phyloP scores from a whole-genome alignment of 768 basidiomycete species.

The Austroboletus eburneus region DNA sequence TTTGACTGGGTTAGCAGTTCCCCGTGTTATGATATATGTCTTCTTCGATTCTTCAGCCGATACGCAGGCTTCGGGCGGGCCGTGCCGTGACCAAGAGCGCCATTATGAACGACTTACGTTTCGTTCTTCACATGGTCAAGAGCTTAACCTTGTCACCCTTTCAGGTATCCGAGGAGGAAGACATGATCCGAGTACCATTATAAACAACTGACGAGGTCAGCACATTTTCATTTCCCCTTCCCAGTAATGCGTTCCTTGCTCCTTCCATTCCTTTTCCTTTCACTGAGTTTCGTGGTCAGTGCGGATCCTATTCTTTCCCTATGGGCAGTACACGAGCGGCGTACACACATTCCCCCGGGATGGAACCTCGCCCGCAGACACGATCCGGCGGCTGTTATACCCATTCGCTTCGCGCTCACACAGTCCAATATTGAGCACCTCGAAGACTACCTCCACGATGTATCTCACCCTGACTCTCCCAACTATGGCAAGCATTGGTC shows the following conservation, averaged over 20 bases:
- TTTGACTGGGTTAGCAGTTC: background rate
- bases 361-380: conserved; percentile 33
- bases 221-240: background rate
- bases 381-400: conserved; percentile 31
- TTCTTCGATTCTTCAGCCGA: background rate
- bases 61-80: too few species aligned
- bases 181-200: background rate
- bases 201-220: background rate
- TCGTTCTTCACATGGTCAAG: background rate
- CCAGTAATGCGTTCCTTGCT: conserved; percentile 17
- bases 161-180: background rate
- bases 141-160: background rate
- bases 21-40: background rate
- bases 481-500: conserved; percentile 47
- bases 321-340: conserved; percentile 17
- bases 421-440: conserved; percentile 40
- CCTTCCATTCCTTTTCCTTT: conserved; percentile 21
- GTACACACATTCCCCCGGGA: conserved; percentile 36
- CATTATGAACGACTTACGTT: background rate
- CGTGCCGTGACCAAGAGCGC: too few species aligned
- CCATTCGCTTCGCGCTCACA: conserved; percentile 42
- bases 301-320: conserved; percentile 8
- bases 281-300: conserved; percentile 11
- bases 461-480: conserved; percentile 42
- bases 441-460: conserved; percentile 38